These are phyloP conservation scores for Glycine tomentella DNA, from an alignment of 306 rosid genomes.

Conservation along the genomic window DNA sequence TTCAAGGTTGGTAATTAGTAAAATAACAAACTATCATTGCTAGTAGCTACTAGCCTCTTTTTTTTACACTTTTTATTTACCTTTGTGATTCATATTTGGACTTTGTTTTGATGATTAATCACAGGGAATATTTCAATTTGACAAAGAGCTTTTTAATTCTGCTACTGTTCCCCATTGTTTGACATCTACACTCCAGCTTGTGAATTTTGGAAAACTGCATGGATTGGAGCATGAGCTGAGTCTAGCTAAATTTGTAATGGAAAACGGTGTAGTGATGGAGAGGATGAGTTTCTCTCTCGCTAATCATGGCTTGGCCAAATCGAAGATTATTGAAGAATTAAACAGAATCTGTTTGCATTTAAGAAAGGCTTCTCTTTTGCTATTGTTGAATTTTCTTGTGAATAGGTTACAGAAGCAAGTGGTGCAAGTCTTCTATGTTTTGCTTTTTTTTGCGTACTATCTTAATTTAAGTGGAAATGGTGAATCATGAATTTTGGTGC, in stretches of 20 bases:
- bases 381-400: constrained; percentile 23
- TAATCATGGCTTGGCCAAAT: neutral
- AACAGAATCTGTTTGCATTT: constrained; percentile 27
- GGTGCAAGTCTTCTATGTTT: too few species aligned
- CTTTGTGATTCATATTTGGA: too few species aligned
- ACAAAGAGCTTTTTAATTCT: neutral
- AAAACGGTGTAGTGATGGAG: constrained; percentile 19
- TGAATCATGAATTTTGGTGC: too few species aligned
- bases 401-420: neutral
- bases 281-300: constrained; percentile 23
- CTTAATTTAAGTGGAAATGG: too few species aligned
- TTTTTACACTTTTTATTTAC: too few species aligned
- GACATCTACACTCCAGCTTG: neutral
- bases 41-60: too few species aligned
- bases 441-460: too few species aligned
- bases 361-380: constrained; percentile 13
- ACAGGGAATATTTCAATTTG: neutral
- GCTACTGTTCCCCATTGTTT: constrained; percentile 30
- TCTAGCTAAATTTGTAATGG: constrained; percentile 37
- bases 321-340: neutral
- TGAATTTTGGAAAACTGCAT: neutral
- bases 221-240: constrained; percentile 4
- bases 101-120: too few species aligned
- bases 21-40: too few species aligned
- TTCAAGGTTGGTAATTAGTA: constrained; percentile 8